Evolutionary conservation across 768 basidiomycete species (phyloP).

Genomic region (Tricholoma terreum): DNA sequence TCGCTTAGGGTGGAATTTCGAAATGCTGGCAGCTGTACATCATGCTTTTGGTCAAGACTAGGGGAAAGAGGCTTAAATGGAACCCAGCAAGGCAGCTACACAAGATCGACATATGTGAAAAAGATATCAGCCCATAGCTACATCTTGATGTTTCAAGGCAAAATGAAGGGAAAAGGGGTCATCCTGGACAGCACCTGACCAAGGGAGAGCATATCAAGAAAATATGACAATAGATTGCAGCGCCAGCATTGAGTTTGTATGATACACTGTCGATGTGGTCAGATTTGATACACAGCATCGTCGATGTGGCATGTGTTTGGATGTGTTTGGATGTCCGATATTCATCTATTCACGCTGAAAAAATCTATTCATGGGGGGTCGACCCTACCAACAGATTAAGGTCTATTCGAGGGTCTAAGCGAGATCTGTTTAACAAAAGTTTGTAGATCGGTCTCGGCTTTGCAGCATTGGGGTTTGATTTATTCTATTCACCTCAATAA

Average conservation of each 20-base stretch:
- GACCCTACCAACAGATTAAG: constrained; percentile 1
- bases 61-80: not conserved
- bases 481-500: not conserved
- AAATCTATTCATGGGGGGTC: not conserved
- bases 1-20: not conserved
- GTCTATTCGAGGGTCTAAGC: not conserved
- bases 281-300: no score
- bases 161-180: not conserved
- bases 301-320: not conserved
- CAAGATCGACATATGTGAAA: not conserved
- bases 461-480: not conserved
- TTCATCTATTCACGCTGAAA: not conserved
- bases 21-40: not conserved
- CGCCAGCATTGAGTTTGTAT: not conserved
- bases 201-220: not conserved
- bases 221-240: not conserved
- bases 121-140: not conserved
- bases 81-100: not conserved
- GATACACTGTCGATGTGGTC: no score
- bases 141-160: not conserved
- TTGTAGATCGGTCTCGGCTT: not conserved
- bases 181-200: not conserved
- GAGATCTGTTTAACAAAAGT: not conserved
- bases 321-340: no score
- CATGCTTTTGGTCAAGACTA: constrained; percentile 1